A percentile compares a stretch with the other conserved stretches of the same genome.
These are phyloP conservation scores for Grosmannia huntii DNA, from an alignment of 2,329 filamentous ascomycete genomes.

Conservation along the genomic window DNA sequence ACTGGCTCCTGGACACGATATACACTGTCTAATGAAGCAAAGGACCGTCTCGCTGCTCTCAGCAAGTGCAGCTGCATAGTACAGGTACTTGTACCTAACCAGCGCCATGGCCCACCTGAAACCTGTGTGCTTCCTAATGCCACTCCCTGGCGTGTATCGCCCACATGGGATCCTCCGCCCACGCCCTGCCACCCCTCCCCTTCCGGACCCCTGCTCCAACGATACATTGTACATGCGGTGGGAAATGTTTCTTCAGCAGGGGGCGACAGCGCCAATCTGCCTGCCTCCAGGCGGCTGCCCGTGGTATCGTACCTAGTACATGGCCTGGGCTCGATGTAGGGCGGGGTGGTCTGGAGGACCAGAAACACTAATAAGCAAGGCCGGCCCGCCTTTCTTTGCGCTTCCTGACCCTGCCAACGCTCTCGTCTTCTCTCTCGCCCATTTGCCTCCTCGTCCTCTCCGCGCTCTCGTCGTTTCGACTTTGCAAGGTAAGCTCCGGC, in stretches of 20 bases:
- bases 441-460: neutral
- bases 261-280: neutral
- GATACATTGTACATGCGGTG: neutral
- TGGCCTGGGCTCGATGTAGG: neutral
- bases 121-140: neutral
- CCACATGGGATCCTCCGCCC: neutral
- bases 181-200: neutral
- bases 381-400: conserved; percentile 2
- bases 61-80: neutral
- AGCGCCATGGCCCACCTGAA: neutral
- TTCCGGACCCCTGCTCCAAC: neutral
- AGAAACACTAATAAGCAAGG: conserved; percentile 5
- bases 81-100: neutral
- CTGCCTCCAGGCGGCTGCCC: neutral
- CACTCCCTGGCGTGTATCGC: neutral
- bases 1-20: too few relatives aligned
- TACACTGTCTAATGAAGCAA: too few relatives aligned
- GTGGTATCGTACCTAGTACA: neutral
- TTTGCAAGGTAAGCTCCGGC: neutral
- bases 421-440: neutral
- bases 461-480: neutral
- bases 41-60: too few relatives aligned
- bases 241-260: neutral
- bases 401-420: neutral
- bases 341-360: neutral